Evolutionary conservation across 2,329 filamentous ascomycete genomes (phyloP), one percentile per base, ranked within the genome.

Genomic region (Chaetomiaceae sp.): DNA sequence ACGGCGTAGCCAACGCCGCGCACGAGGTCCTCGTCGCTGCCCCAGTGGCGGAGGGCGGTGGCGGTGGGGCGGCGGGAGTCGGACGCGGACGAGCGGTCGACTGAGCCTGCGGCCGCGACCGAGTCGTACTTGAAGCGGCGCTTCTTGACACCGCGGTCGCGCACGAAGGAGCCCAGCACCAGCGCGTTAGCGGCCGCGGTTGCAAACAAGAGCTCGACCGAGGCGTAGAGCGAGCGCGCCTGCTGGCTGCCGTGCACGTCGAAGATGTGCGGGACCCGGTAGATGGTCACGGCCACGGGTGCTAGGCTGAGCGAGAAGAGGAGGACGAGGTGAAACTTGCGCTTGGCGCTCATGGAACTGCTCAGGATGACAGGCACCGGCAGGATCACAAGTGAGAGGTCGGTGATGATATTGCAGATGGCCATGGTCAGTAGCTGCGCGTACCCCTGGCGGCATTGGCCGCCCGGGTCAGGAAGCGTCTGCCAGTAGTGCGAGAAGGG

Each of bases 101-200:
- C 68, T 1, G 86, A 89, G 33, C 80, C 79, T 35, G 76, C n/a
- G n/a, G n/a, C 75, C 4, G 76, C 68, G 11, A 74, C 68, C 1
- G 82, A 80, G 14, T 74, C 73, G 51, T 79, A 76, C 44, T 84
- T 83, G 68, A 86, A 96, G 61, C 88, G 93, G 47, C 77, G 76
- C 67, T 94, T 95, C 73, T 97, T 97, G 33, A 89, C 71, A 20
- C 93, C 93, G 43, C 88, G 79, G 62, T 97, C 91, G 12, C 91
- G 80, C 22, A 97, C 81, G 60, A 97, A 97, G 0, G 90, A 95
- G 11, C 91, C 91, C 3, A 98, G 78, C 1, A 96, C 86, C 17
- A 98, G 75, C 3, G 85, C 83, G 62, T 97, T 98, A 11, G 91
- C 87, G 0, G 94, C 85, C 0, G 82, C 81, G 0, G 90, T 87